phyloP scores from a whole-genome alignment of 2,329 filamentous ascomycete genomes.

The Pyrenochaeta sp. region DNA sequence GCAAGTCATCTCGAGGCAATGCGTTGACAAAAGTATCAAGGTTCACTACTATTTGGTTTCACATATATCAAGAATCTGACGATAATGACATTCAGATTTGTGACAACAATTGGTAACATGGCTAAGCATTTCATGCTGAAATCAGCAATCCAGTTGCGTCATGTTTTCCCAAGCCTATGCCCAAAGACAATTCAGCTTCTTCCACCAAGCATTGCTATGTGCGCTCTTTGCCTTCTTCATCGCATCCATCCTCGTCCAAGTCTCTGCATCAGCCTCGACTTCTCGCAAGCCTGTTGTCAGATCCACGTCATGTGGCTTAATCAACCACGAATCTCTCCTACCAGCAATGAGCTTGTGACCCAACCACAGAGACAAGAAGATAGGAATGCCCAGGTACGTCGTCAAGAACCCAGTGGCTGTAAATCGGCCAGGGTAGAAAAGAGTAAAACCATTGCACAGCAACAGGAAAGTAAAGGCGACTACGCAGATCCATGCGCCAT shows the following conservation, averaged over 20 bases:
- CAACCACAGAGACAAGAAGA: constrained; percentile 20
- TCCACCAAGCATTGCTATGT: neutral
- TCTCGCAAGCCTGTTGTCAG: constrained; percentile 50
- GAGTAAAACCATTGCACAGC: constrained; percentile 76
- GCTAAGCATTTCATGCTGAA: too few relatives aligned
- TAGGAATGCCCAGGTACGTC: constrained; percentile 60
- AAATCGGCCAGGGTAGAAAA: constrained; percentile 70
- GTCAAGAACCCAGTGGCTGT: constrained; percentile 69
- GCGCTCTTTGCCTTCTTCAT: neutral
- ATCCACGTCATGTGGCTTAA: constrained; percentile 58
- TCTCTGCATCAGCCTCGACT: constrained; percentile 6
- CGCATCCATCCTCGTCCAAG: constrained; percentile 1
- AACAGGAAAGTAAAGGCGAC: constrained; percentile 67
- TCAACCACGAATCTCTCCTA: constrained; percentile 59
- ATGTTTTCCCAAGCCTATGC: neutral
- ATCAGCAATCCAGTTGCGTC: too few relatives aligned
- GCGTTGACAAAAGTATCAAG: too few relatives aligned
- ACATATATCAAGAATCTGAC: too few relatives aligned
- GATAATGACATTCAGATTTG: too few relatives aligned
- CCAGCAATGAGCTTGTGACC: constrained; percentile 18
- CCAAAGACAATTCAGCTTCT: neutral
- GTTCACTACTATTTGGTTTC: too few relatives aligned
- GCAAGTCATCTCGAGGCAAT: too few relatives aligned
- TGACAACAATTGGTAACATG: too few relatives aligned
- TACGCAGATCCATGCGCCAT: constrained; percentile 68